A percentile compares a stretch with the other conserved stretches of the same genome.
These are phyloP conservation scores for Paracoccidioides brasiliensis DNA, from an alignment of 2,329 filamentous ascomycete genomes.

Conservation along the genomic window DNA sequence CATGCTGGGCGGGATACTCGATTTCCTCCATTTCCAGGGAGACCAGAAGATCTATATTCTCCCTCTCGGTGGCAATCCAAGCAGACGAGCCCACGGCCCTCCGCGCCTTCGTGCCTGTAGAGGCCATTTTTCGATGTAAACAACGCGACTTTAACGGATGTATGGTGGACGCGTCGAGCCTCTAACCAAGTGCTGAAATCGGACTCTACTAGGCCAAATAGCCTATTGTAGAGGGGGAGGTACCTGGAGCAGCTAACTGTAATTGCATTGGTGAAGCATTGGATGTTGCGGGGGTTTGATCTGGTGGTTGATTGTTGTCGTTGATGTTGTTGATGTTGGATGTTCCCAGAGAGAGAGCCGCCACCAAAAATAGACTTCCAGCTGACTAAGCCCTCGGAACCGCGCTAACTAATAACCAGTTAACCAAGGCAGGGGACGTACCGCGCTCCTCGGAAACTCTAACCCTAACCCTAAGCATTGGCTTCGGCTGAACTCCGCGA, in stretches of 20 bases:
- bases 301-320: neutral
- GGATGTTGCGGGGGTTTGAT: neutral
- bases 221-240: neutral
- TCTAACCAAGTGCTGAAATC: neutral
- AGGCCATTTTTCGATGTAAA: conserved; percentile 29
- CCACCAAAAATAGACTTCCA: neutral
- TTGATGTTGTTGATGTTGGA: neutral
- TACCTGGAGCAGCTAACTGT: neutral
- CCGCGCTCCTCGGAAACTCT: no score
- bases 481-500: neutral
- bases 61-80: conserved; percentile 78
- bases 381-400: neutral
- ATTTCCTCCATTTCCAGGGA: conserved; percentile 85
- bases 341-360: neutral
- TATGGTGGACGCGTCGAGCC: neutral
- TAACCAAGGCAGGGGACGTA: no score
- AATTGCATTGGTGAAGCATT: neutral
- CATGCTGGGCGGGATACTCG: conserved; percentile 78
- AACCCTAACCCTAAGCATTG: neutral
- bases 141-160: conserved; percentile 15
- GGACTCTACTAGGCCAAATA: neutral
- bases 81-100: conserved; percentile 60
- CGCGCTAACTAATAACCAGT: neutral
- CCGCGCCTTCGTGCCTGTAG: conserved; percentile 26
- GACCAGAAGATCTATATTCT: conserved; percentile 61